Evolutionary conservation across 1,284 basidiomycete genomes (phyloP), one percentile per base, ranked within the genome.

Genomic region (Rhodotorula sp.): DNA sequence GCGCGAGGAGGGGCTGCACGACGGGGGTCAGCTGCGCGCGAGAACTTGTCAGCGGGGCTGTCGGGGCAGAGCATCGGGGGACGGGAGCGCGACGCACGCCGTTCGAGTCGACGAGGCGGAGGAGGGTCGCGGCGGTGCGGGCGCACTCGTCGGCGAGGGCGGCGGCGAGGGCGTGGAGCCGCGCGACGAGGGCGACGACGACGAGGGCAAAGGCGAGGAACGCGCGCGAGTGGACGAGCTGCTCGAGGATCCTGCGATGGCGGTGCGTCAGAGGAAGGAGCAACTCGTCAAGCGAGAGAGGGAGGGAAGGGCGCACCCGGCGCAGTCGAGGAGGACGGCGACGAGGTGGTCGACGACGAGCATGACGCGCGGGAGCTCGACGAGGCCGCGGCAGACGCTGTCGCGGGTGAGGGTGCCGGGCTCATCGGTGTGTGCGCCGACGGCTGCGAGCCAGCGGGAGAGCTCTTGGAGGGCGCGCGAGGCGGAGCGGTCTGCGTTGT

Each of bases 201-300:
- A 72, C 67, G 25, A 76, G 46, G 3, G 70, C 66, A 45, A 76
- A 72, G 5, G 73, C 61, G 42, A 76, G 66, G 53, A 76, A 74
- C 3, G 73, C 73, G 19, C 67, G 66, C 23, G 71, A 68, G 34
- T 74, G 60, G 68, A 76, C 45, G 48, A 76, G 66, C 48, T 74
- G 75, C 45, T 74, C 68, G 64, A 76, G 70, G 42, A 72, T 70
- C 54, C 73, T 76, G 67, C 42, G 12, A 44, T 4, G 10, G 45
- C 27, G 34, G 19, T n/a, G 14, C 42, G 48, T 64, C 23, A 68
- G 54, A 42, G n/a, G 42, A 14, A 73, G 57, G 23, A 75, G 42
- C 0, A 73, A 66, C 34, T 45, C 27, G 17, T 71, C 2, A 14
- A 13, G 23, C 3, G 48, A 3, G 41, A 8, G 10, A 21, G 49